Evolutionary conservation across 2,329 filamentous ascomycete genomes (phyloP).

Genomic region (Canariomyces notabilis): DNA sequence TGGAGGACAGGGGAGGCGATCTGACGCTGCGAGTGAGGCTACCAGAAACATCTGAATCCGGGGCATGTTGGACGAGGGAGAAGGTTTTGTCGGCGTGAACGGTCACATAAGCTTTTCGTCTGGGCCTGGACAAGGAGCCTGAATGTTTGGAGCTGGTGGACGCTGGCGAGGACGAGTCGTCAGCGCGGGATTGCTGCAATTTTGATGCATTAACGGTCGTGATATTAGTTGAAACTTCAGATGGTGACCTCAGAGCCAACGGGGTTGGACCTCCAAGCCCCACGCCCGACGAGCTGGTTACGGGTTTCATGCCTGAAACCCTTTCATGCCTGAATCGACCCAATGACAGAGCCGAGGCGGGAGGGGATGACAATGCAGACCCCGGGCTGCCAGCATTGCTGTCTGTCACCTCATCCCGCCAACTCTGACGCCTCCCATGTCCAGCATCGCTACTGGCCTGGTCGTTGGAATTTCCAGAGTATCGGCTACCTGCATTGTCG

Average conservation of each 20-base stretch:
- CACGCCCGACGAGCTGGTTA: constrained; percentile 28
- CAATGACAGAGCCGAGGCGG: constrained; percentile 33
- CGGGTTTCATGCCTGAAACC: constrained; percentile 44
- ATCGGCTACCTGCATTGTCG: constrained; percentile 19
- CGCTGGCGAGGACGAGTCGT: constrained; percentile 21
- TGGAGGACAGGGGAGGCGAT: constrained; percentile 38
- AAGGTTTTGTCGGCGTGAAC: constrained; percentile 57
- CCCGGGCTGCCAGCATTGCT: constrained; percentile 28
- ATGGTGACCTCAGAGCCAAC: constrained; percentile 35
- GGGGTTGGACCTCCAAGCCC: constrained; percentile 31
- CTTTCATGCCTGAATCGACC: constrained; percentile 32
- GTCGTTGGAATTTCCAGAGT: constrained; percentile 21
- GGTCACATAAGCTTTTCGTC: constrained; percentile 41
- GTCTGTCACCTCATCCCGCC: constrained; percentile 24
- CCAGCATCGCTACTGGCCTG: constrained; percentile 13
- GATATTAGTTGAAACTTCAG: constrained; percentile 35
- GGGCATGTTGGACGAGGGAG: constrained; percentile 39
- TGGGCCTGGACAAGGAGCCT: constrained; percentile 34
- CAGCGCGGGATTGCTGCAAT: constrained; percentile 21
- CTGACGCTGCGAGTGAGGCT: constrained; percentile 30
- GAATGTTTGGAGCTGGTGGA: constrained; percentile 15
- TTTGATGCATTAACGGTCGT: constrained; percentile 35
- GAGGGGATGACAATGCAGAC: constrained; percentile 33
- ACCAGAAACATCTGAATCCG: constrained; percentile 20
- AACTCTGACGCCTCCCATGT: constrained; percentile 14